Conservation (phyloP, 371 early-diverging fungal genomes). For the Encephalitozoon romaleae region DNA sequence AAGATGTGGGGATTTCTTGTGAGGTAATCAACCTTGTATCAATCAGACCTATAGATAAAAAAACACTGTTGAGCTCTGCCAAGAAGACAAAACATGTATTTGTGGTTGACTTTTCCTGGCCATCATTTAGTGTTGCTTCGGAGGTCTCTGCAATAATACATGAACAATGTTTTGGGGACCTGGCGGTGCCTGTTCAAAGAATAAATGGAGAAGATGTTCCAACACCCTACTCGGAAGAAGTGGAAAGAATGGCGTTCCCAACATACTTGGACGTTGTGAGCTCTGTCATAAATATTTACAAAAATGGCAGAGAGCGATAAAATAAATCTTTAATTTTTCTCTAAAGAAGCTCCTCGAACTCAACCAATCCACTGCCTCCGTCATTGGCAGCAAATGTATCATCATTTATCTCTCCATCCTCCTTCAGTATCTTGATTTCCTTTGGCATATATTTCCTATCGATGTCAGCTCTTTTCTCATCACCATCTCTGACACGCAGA, state of each 20-base stretch:
- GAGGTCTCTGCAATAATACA: conserved; percentile 89
- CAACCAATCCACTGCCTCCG: conserved; percentile 9
- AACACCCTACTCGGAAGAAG: conserved; percentile 88
- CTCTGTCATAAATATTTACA: conserved; percentile 37
- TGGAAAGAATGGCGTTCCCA: conserved; percentile 81
- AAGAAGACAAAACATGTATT: conserved; percentile 92
- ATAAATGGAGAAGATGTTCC: conserved; percentile 93
- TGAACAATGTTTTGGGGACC: conserved; percentile 72
- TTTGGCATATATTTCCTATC: conserved; percentile 88
- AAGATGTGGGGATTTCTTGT: conserved; percentile 69
- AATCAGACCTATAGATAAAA: conserved; percentile 87
- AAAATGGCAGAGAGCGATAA: neutral
- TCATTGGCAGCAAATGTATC: conserved; percentile 62
- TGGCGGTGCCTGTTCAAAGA: conserved; percentile 81
- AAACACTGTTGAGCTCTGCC: conserved; percentile 76
- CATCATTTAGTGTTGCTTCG: conserved; percentile 83
- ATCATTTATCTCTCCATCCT: conserved; percentile 83
- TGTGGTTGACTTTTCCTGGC: conserved; percentile 93
- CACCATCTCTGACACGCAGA: conserved; percentile 82
- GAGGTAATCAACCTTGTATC: conserved; percentile 93
- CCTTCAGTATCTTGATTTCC: conserved; percentile 85
- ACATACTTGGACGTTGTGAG: conserved; percentile 68
- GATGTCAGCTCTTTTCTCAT: conserved; percentile 88
- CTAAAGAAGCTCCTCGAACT: conserved; percentile 33
- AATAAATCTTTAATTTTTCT: neutral